These are phyloP conservation scores for Draba incana DNA, from an alignment of 345 rosid genomes.

Conservation along the genomic window DNA sequence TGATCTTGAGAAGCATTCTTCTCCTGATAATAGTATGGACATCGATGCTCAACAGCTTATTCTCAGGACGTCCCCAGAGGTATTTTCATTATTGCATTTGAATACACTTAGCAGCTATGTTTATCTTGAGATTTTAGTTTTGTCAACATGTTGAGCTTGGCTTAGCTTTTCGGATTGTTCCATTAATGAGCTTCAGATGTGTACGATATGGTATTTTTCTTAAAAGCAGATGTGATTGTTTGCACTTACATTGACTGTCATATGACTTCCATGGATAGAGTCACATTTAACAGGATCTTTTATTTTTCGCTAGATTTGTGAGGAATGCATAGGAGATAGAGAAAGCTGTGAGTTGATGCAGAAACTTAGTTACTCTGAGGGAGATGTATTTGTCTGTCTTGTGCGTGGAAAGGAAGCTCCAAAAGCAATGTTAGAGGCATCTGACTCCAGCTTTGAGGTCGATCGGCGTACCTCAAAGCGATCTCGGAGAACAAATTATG, in stretches of 20 bases:
- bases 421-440: conserved; percentile 77
- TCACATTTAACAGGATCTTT: conserved; percentile 6
- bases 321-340: conserved; percentile 91
- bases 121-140: conserved; percentile 11
- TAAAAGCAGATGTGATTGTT: conserved; percentile 21
- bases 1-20: conserved; percentile 50
- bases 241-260: conserved; percentile 11
- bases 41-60: conserved; percentile 52
- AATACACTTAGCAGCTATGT: conserved; percentile 19
- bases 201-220: neutral
- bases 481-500: conserved; percentile 74
- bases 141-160: conserved; percentile 16
- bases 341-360: conserved; percentile 88
- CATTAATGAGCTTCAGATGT: conserved; percentile 17
- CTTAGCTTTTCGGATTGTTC: conserved; percentile 7
- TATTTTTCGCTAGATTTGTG: conserved; percentile 64
- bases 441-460: conserved; percentile 66
- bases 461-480: conserved; percentile 88
- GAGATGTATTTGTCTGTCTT: conserved; percentile 72
- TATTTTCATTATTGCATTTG: conserved; percentile 39
- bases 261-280: conserved; percentile 11
- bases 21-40: conserved; percentile 62
- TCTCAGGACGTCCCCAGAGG: conserved; percentile 79
- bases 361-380: conserved; percentile 78
- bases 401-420: conserved; percentile 97